Percentiles rank a stretch among this genome's conserved stretches.
These are phyloP conservation scores for Zizania latifolia DNA, from an alignment of 176 grass and related monocot genomes.

Conservation along the genomic window DNA sequence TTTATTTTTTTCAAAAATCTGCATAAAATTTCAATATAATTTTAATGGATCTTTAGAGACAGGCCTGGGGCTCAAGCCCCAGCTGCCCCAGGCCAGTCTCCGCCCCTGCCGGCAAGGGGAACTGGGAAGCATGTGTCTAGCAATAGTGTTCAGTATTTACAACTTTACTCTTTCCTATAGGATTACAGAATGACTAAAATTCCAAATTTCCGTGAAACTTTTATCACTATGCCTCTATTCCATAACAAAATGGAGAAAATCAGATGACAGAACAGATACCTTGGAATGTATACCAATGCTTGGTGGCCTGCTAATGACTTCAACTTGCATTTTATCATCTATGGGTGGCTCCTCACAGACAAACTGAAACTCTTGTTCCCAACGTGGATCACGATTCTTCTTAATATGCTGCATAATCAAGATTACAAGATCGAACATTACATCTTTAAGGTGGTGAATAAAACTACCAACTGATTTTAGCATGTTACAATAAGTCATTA, in stretches of 20 bases:
- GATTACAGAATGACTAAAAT: neutral
- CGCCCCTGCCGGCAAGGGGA: neutral
- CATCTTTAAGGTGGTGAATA: neutral
- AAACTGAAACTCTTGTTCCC: slow-evolving; percentile 74
- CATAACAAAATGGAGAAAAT: neutral
- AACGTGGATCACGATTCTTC: slow-evolving; percentile 77
- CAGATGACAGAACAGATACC: slow-evolving; percentile 32
- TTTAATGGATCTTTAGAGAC: too few relatives aligned
- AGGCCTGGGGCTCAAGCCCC: too few relatives aligned
- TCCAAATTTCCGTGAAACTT: neutral
- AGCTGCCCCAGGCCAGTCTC: too few relatives aligned
- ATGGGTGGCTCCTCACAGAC: slow-evolving; percentile 61
- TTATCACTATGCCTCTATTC: neutral
- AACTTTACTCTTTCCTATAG: neutral
- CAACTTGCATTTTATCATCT: slow-evolving; percentile 73
- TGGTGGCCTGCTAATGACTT: slow-evolving; percentile 73
- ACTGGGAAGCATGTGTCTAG: neutral
- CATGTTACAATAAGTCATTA: neutral
- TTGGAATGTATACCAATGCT: slow-evolving; percentile 78
- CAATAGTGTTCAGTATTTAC: neutral
- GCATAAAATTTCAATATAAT: too few relatives aligned
- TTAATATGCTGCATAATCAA: slow-evolving; percentile 57
- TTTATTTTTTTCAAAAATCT: too few relatives aligned
- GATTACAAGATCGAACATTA: neutral
- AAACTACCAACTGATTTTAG: neutral